These are phyloP conservation scores for Elsinoe australis DNA, from an alignment of 2,329 filamentous ascomycete genomes.

Conservation along the genomic window DNA sequence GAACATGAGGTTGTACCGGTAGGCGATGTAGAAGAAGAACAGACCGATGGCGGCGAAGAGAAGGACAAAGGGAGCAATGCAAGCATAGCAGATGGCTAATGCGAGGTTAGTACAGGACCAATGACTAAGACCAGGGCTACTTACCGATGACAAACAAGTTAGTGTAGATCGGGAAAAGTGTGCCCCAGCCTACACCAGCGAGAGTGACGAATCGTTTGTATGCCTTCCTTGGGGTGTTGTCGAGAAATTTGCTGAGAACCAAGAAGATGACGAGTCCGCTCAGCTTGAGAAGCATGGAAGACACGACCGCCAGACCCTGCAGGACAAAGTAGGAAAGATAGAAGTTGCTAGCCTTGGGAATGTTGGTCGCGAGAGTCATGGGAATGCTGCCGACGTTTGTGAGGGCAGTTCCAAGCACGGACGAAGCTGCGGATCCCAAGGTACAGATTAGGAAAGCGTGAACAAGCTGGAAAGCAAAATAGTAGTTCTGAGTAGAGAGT, in stretches of 20 bases:
- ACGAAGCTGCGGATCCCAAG: slow-evolving; percentile 69
- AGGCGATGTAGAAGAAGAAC: slow-evolving; percentile 74
- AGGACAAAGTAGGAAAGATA: slow-evolving; percentile 94
- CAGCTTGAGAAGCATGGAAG: slow-evolving; percentile 66
- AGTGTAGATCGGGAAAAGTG: slow-evolving; percentile 70
- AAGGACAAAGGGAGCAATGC: slow-evolving; percentile 77
- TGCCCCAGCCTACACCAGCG: slow-evolving; percentile 73
- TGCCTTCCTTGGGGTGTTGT: slow-evolving; percentile 70
- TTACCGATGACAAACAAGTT: slow-evolving; percentile 71
- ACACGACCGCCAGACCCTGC: slow-evolving; percentile 74
- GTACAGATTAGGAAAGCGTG: slow-evolving; percentile 89
- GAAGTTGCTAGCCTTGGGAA: slow-evolving; percentile 84
- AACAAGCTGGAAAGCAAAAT: slow-evolving; percentile 83
- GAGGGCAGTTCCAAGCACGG: slow-evolving; percentile 61
- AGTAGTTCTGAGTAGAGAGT: slow-evolving; percentile 81
- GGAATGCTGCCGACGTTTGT: slow-evolving; percentile 40
- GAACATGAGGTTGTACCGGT: slow-evolving; percentile 84
- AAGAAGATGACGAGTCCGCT: slow-evolving; percentile 65
- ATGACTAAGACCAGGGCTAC: neutral
- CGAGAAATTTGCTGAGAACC: slow-evolving; percentile 64
- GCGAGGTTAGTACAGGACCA: neutral
- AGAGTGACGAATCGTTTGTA: slow-evolving; percentile 71
- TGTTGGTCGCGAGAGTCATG: slow-evolving; percentile 28
- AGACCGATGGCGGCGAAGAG: slow-evolving; percentile 74
- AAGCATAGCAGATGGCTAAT: slow-evolving; percentile 69